These are phyloP conservation scores for Diddensiella caesifluorescens DNA, from an alignment of 805 yeast species.

Conservation along the genomic window DNA sequence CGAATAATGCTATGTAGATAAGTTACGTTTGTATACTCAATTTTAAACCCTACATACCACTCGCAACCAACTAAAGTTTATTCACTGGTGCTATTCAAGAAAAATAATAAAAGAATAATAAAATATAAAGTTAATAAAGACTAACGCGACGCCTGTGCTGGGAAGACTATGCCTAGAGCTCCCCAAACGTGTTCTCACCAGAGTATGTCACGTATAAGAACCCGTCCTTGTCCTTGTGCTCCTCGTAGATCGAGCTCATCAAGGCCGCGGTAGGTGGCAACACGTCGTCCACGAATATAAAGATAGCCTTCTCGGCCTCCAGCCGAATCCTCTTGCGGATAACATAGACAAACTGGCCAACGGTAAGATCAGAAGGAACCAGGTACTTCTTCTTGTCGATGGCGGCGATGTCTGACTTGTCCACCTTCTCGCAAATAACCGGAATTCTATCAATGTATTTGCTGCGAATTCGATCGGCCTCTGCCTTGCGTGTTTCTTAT, in stretches of 20 bases:
- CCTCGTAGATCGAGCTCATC: constrained; percentile 91
- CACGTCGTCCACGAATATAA: constrained; percentile 93
- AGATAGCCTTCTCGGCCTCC: constrained; percentile 96
- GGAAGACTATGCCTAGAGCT: too few species aligned
- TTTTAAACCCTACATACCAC: too few species aligned
- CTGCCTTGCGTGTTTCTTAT: constrained; percentile 85
- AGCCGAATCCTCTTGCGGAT: constrained; percentile 92
- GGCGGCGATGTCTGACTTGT: constrained; percentile 90
- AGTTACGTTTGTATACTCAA: too few species aligned
- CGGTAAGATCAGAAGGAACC: constrained; percentile 93
- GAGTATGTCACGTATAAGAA: constrained; percentile 92
- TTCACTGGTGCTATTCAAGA: too few species aligned
- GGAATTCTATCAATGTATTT: constrained; percentile 92
- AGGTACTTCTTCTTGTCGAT: constrained; percentile 96
- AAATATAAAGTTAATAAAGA: too few species aligned
- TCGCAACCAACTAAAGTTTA: too few species aligned
- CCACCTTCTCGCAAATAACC: constrained; percentile 95
- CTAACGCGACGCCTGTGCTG: too few species aligned
- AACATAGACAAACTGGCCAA: constrained; percentile 97
- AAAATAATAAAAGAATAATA: too few species aligned
- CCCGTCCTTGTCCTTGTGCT: constrained; percentile 97
- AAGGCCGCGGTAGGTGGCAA: constrained; percentile 97
- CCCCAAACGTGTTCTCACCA: constrained; percentile 96
- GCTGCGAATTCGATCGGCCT: constrained; percentile 82
- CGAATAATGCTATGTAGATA: too few species aligned